Conservation (phyloP, 805 yeast genomes). For the Wickerhamiella hasegawae region DNA sequence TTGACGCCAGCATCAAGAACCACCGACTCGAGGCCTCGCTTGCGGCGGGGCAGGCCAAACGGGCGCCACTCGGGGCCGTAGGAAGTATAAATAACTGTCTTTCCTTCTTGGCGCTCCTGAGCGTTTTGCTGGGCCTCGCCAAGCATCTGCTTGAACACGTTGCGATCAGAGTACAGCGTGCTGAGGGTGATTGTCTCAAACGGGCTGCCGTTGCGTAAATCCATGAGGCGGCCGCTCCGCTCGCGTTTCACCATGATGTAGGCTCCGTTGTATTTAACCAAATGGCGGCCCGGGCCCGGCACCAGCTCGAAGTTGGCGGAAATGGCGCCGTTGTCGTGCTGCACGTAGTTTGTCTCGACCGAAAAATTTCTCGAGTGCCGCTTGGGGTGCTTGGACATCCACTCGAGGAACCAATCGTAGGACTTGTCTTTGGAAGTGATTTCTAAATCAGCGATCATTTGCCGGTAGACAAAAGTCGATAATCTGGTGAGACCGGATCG, state of each 20-base stretch:
- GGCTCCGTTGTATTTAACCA: constrained; percentile 72
- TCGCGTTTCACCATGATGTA: constrained; percentile 81
- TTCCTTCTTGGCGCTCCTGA: constrained; percentile 69
- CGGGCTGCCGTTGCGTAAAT: constrained; percentile 81
- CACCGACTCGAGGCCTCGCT: constrained; percentile 72
- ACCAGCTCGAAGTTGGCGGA: constrained; percentile 77
- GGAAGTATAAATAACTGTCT: constrained; percentile 81
- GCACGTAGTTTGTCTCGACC: constrained; percentile 73
- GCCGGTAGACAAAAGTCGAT: constrained; percentile 58
- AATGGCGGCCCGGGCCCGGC: constrained; percentile 94
- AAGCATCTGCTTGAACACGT: constrained; percentile 50
- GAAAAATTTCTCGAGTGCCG: constrained; percentile 70
- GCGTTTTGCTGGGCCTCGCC: constrained; percentile 79
- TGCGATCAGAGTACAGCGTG: constrained; percentile 69
- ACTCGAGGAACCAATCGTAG: constrained; percentile 84
- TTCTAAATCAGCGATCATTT: constrained; percentile 78
- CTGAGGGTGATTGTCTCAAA: constrained; percentile 92
- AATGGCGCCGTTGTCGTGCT: constrained; percentile 86
- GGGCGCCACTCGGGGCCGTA: constrained; percentile 99
- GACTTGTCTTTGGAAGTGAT: constrained; percentile 88
- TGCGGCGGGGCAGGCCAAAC: constrained; percentile 87
- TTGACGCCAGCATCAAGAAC: constrained; percentile 64
- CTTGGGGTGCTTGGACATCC: constrained; percentile 79
- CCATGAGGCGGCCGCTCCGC: constrained; percentile 75
- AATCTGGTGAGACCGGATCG: constrained; percentile 50